Evolutionary conservation across 352 stramenopile genomes (phyloP).

Genomic region (Phytopythium mirpurense): DNA sequence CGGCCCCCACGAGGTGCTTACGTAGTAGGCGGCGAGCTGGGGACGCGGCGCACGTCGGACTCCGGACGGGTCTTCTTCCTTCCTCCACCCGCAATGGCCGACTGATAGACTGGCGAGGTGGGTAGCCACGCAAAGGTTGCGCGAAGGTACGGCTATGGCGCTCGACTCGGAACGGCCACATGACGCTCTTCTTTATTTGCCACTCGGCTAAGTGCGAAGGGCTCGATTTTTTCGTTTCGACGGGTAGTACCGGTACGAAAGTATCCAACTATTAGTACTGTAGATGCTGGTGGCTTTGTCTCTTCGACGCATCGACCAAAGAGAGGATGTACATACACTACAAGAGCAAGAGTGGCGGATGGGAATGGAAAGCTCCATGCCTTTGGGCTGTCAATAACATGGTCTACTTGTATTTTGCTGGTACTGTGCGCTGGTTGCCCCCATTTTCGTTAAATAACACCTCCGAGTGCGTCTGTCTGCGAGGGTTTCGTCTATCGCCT

Average conservation of each 20-base stretch:
- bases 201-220: background rate
- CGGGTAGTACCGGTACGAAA: too few species aligned
- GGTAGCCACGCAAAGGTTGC: background rate
- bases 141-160: background rate
- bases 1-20: too few species aligned
- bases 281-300: too few species aligned
- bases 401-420: slow-evolving; percentile 1
- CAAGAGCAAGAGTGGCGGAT: too few species aligned
- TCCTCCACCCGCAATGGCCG: background rate
- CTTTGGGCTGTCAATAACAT: too few species aligned
- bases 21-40: too few species aligned
- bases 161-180: background rate
- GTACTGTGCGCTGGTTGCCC: slow-evolving; percentile 1
- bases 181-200: background rate
- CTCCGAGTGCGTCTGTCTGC: background rate
- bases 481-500: background rate
- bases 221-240: background rate
- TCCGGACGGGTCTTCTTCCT: too few species aligned
- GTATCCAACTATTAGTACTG: too few species aligned
- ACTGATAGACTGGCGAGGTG: too few species aligned
- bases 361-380: too few species aligned
- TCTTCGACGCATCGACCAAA: too few species aligned
- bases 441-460: slow-evolving; percentile 1
- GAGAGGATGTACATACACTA: too few species aligned
- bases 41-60: background rate